Conservation (phyloP, 2,329 filamentous ascomycete species). For the Pseudogymnoascus sp. region DNA sequence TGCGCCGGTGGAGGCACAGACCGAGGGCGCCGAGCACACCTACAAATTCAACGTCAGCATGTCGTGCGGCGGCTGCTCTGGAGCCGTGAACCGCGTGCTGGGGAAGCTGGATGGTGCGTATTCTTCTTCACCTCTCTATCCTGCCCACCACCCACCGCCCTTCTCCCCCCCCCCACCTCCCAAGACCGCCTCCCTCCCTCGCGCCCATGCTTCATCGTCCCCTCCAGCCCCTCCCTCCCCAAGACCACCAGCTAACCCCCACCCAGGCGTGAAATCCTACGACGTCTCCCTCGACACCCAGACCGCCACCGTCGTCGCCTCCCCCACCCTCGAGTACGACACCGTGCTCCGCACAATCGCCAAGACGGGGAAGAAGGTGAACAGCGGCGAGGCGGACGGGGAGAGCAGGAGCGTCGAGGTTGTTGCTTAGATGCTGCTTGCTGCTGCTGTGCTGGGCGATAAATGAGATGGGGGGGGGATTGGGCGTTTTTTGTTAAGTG, state of each 20-base stretch:
- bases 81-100: conserved; percentile 83
- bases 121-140: background rate
- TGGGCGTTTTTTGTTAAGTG: background rate
- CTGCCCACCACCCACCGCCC: background rate
- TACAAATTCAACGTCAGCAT: conserved; percentile 96
- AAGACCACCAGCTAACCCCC: background rate
- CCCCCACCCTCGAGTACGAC: conserved; percentile 62
- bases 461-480: background rate
- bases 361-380: conserved; percentile 93
- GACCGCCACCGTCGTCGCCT: conserved; percentile 67
- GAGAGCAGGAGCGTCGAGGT: conserved; percentile 42
- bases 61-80: conserved; percentile 93
- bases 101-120: conserved; percentile 82
- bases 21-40: conserved; percentile 44
- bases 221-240: background rate
- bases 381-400: conserved; percentile 64
- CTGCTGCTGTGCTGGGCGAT: no score
- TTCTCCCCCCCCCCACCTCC: background rate
- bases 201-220: background rate
- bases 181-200: background rate
- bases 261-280: conserved; percentile 75
- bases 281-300: conserved; percentile 82
- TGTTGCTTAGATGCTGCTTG: background rate
- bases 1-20: background rate
- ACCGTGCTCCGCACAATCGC: conserved; percentile 79